phyloP scores from a whole-genome alignment of 2,329 filamentous ascomycete species.

The Aureobasidium sp. region DNA sequence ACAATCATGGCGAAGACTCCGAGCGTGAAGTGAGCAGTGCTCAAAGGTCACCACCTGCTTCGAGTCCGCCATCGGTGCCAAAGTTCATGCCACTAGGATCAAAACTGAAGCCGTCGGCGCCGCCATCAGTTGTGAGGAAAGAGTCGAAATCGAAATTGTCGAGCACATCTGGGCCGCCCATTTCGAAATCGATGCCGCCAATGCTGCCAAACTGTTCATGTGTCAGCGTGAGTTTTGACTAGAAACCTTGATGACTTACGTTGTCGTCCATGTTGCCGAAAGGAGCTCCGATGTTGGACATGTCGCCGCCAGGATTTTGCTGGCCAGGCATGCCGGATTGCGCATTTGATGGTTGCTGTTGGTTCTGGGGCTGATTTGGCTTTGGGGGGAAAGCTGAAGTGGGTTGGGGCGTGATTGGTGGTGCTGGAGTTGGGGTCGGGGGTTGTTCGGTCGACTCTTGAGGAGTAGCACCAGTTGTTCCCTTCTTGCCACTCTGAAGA shows the following conservation, averaged over 20 bases:
- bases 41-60: slow-evolving; percentile 18
- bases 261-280: slow-evolving; percentile 34
- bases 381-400: slow-evolving; percentile 29
- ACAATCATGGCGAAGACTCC: neutral
- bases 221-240: neutral
- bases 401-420: slow-evolving; percentile 40
- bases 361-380: slow-evolving; percentile 26
- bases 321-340: slow-evolving; percentile 14
- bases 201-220: slow-evolving; percentile 26
- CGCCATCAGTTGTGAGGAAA: slow-evolving; percentile 51
- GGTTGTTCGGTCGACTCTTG: slow-evolving; percentile 37
- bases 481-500: slow-evolving; percentile 29
- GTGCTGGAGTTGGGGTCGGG: slow-evolving; percentile 41
- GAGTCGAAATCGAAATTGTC: slow-evolving; percentile 60
- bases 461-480: slow-evolving; percentile 33
- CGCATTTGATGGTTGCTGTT: slow-evolving; percentile 23
- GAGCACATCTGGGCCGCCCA: slow-evolving; percentile 57
- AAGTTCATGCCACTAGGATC: slow-evolving; percentile 30
- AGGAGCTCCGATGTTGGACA: slow-evolving; percentile 28
- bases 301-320: slow-evolving; percentile 21
- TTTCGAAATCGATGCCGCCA: slow-evolving; percentile 31
- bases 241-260: slow-evolving; percentile 21
- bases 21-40: neutral
- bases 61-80: slow-evolving; percentile 21
- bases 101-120: slow-evolving; percentile 32